phyloP scores from a whole-genome alignment of 2,329 filamentous ascomycete genomes.

The Aureobasidium namibiae region DNA sequence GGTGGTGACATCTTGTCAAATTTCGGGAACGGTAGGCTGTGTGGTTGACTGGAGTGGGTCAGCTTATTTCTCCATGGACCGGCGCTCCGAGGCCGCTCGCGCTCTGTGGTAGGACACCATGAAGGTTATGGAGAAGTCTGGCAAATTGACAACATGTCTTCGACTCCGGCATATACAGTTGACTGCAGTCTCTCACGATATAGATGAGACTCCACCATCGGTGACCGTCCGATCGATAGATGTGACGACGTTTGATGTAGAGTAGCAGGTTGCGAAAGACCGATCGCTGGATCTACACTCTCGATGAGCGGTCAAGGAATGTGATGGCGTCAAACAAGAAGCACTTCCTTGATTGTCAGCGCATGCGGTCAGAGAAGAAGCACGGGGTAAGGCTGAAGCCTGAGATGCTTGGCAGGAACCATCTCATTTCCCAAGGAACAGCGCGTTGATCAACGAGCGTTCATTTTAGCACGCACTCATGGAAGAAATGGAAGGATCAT shows the following conservation, averaged over 20 bases:
- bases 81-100: not conserved
- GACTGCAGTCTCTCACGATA: not conserved
- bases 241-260: not conserved
- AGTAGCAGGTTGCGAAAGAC: not conserved
- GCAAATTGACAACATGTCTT: not conserved
- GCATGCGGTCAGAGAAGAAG: not conserved
- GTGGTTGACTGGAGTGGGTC: not conserved
- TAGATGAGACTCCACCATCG: not conserved
- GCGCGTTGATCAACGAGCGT: not conserved
- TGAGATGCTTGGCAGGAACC: constrained; percentile 4
- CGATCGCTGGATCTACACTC: constrained; percentile 2
- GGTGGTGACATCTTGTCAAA: not conserved
- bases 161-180: not conserved
- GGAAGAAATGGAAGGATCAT: constrained; percentile 6
- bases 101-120: not conserved
- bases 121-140: not conserved
- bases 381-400: constrained; percentile 9
- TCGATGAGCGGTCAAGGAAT: constrained; percentile 6
- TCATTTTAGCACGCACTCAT: constrained; percentile 5
- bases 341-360: constrained; percentile 10
- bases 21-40: not conserved
- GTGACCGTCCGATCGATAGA: not conserved
- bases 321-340: constrained; percentile 9
- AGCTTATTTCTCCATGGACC: not conserved
- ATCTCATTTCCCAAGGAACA: constrained; percentile 1